Percentiles rank a stretch among this genome's conserved stretches.
phyloP scores from a whole-genome alignment of 2,329 filamentous ascomycete genomes.

The Pezicula neosporulosa region DNA sequence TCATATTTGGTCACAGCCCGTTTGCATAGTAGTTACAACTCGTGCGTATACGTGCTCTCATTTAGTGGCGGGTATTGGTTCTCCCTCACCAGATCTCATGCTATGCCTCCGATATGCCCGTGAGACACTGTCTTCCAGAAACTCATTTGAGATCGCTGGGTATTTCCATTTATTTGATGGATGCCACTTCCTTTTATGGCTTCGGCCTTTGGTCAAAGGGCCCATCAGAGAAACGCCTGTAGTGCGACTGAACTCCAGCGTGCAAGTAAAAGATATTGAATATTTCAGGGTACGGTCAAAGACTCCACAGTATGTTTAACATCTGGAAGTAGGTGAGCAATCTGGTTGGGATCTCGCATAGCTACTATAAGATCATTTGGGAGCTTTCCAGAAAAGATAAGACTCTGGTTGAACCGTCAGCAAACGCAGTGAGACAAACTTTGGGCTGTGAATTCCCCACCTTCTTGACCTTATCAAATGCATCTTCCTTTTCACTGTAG shows the following conservation, averaged over 20 bases:
- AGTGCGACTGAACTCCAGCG: conserved; percentile 12
- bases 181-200: too few species aligned
- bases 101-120: too few species aligned
- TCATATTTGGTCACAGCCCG: too few species aligned
- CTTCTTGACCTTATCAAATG: conserved; percentile 71
- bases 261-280: conserved; percentile 3
- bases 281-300: conserved; percentile 18
- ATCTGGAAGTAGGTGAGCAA: conserved; percentile 66
- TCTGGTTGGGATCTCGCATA: conserved; percentile 74
- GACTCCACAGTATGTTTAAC: conserved; percentile 65
- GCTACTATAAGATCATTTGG: conserved; percentile 74
- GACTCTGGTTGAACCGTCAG: conserved; percentile 35
- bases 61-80: too few species aligned
- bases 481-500: conserved; percentile 83
- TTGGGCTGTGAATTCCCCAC: conserved; percentile 40
- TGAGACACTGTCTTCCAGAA: too few species aligned
- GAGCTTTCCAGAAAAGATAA: conserved; percentile 44
- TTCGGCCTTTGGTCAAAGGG: too few species aligned
- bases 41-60: too few species aligned
- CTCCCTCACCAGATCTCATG: too few species aligned
- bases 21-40: too few species aligned
- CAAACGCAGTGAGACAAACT: conserved; percentile 1
- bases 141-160: too few species aligned
- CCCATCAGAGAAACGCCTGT: too few species aligned
- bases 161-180: too few species aligned